Conservation (phyloP, 495 filamentous ascomycete species). For the Bryoglossum gracile region DNA sequence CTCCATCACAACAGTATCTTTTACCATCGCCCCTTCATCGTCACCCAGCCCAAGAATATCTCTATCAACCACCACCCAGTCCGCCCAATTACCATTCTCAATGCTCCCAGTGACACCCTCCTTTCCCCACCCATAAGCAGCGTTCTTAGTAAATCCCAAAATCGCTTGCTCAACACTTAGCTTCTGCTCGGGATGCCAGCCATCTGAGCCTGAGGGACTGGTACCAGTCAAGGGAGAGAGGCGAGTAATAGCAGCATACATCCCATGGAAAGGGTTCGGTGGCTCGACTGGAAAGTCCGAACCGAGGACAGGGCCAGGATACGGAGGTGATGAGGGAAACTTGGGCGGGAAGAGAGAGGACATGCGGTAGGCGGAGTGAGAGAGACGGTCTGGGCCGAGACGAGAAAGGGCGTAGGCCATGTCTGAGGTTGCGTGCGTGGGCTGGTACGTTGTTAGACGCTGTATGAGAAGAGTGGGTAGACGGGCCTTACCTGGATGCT, state of each 20-base stretch:
- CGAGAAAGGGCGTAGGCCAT: conserved; percentile 50
- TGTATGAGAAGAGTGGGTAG: not conserved
- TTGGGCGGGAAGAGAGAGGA: conserved; percentile 35
- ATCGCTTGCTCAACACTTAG: conserved; percentile 47
- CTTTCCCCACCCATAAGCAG: conserved; percentile 38
- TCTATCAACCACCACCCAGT: conserved; percentile 55
- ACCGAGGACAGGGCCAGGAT: conserved; percentile 42
- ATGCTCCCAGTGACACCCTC: conserved; percentile 48
- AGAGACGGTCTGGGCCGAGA: conserved; percentile 43
- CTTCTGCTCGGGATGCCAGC: conserved; percentile 48
- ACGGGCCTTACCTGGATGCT: conserved; percentile 37
- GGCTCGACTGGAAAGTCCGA: conserved; percentile 63
- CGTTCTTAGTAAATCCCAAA: conserved; percentile 46
- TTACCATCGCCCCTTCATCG: conserved; percentile 37
- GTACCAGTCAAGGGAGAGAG: conserved; percentile 42
- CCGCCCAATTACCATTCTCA: conserved; percentile 44
- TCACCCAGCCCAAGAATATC: conserved; percentile 31
- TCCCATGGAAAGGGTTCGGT: conserved; percentile 49
- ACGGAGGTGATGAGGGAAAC: not conserved
- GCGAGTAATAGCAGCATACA: conserved; percentile 54
- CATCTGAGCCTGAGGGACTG: conserved; percentile 37
- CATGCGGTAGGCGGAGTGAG: conserved; percentile 51
- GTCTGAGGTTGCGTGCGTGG: conserved; percentile 60
- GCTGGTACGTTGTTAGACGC: conserved; percentile 28
- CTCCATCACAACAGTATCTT: conserved; percentile 45